Conservation (phyloP, 257 asterid genomes). For the Ilex asprella region DNA sequence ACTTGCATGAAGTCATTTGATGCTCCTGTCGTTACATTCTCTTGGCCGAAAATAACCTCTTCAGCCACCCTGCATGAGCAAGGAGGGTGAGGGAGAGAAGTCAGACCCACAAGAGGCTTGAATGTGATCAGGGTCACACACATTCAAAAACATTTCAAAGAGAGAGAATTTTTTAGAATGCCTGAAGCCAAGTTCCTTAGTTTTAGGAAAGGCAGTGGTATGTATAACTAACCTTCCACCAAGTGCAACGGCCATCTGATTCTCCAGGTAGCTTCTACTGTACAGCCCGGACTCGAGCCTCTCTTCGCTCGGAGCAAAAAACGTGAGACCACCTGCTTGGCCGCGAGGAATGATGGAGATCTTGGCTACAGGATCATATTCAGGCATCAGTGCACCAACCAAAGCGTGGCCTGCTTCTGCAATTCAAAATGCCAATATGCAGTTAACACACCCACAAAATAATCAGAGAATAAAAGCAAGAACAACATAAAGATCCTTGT, state of each 20-base stretch:
- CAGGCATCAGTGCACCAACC: conserved; percentile 99
- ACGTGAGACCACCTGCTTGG: conserved; percentile 98
- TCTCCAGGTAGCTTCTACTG: conserved; percentile 95
- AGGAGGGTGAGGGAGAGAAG: conserved; percentile 1
- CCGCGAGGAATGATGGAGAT: conserved; percentile 99
- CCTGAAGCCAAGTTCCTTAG: no score
- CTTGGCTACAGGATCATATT: conserved; percentile 96
- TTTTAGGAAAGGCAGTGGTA: background rate
- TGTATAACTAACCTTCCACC: conserved; percentile 77
- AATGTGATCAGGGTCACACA: no score
- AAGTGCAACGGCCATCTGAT: conserved; percentile 98
- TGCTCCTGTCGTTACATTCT: conserved; percentile 95
- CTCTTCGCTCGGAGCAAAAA: conserved; percentile 98
- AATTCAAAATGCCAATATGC: conserved; percentile 2
- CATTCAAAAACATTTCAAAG: background rate
- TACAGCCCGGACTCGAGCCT: conserved; percentile 94
- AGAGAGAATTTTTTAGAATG: background rate
- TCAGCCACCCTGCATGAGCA: conserved; percentile 65
- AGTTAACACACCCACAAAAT: background rate
- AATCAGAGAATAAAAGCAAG: background rate
- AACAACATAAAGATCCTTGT: background rate
- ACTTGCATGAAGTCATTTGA: conserved; percentile 99
- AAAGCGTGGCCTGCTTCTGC: conserved; percentile 99
- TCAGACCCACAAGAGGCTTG: no score
- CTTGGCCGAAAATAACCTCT: conserved; percentile 77